Evolutionary conservation across 2,329 filamentous ascomycete genomes (phyloP).

Genomic region (Pezicula carpinea): DNA sequence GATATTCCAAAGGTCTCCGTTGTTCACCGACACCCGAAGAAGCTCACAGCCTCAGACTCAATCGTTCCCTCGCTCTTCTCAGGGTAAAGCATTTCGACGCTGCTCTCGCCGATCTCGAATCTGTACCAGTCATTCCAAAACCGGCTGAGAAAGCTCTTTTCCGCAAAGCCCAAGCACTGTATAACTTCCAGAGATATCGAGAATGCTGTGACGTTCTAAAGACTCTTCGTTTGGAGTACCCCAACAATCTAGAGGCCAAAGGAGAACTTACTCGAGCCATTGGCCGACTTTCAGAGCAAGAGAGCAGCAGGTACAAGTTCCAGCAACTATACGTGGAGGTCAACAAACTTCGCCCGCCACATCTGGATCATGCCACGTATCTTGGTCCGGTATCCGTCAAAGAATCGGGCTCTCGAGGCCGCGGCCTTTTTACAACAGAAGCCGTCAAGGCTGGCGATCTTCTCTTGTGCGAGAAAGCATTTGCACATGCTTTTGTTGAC

Average conservation of each 20-base stretch:
- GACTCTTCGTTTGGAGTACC: constrained; percentile 22
- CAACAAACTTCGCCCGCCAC: constrained; percentile 29
- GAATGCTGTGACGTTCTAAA: constrained; percentile 25
- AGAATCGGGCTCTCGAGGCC: constrained; percentile 35
- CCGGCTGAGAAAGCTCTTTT: constrained; percentile 31
- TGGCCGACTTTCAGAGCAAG: constrained; percentile 33
- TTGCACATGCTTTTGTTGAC: constrained; percentile 34
- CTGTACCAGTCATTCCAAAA: constrained; percentile 6
- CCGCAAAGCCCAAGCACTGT: constrained; percentile 31
- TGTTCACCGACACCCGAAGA: constrained; percentile 28
- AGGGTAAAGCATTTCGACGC: constrained; percentile 30
- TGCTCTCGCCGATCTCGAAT: constrained; percentile 30
- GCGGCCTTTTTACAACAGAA: constrained; percentile 46
- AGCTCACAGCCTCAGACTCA: constrained; percentile 24
- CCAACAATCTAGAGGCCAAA: constrained; percentile 24
- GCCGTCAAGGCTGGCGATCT: constrained; percentile 45
- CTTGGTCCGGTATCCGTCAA: constrained; percentile 36
- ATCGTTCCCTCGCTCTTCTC: constrained; percentile 31
- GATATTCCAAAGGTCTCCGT: constrained; percentile 13
- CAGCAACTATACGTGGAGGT: constrained; percentile 32
- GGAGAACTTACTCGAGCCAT: constrained; percentile 27
- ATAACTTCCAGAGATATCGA: constrained; percentile 28
- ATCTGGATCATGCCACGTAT: constrained; percentile 45
- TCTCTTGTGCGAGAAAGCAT: constrained; percentile 52
- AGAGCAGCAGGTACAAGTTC: constrained; percentile 36